Evolutionary conservation across 164 flowering plant genomes (phyloP).

Genomic region (grape (Vitis vinifera)): ASM3070453v1 NC_081813.1:3157501-3158000

Average conservation of each 20-base stretch:
- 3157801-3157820: not conserved
- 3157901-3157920: not conserved
- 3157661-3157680: too few relatives aligned
- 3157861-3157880: not conserved
- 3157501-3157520: not conserved
- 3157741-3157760: too few relatives aligned
- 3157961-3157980: too few relatives aligned
- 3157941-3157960: not conserved
- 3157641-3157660: too few relatives aligned
- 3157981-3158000: too few relatives aligned
- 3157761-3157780: not conserved
- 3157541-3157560: not conserved
- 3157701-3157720: too few relatives aligned
- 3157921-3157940: not conserved
- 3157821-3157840: not conserved
- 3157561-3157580: not conserved
- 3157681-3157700: too few relatives aligned
- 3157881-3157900: not conserved
- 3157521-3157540: not conserved
- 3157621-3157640: too few relatives aligned
- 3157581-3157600: not conserved
- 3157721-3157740: too few relatives aligned
- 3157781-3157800: too few relatives aligned
- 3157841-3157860: not conserved
- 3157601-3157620: not conserved